Evolutionary conservation across 371 early-diverging fungal genomes (phyloP), one percentile per base, ranked within the genome.

Genomic region (Massospora cicadina): DNA sequence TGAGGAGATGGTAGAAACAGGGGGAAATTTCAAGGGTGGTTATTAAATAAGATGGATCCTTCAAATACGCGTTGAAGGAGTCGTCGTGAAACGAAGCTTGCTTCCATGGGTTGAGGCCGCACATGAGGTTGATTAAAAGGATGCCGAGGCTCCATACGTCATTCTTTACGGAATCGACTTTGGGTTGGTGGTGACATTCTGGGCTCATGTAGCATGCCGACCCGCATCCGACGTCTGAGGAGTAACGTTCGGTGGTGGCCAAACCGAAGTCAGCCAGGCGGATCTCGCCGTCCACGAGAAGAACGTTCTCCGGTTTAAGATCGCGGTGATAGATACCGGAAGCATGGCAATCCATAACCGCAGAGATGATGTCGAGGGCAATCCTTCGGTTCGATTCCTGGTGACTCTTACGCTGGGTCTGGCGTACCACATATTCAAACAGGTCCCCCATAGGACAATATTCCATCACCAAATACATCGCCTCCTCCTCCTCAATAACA

Each of bases 181-280:
- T 32, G 25, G 65, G 27, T n/a, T 3, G 1, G 7, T 5, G 26
- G 33, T 10, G 1, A 25, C 31, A 26, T 27, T 64, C 26, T 65
- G 95, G 97, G 7, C 91, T 89, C 79, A 92, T 89, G 71, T 96
- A 96, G 71, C 89, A 87, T 0, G 89, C 86, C 17, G 87, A 85
- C 3, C 97, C 97, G 71, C 92, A 90, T 1, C 95, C 93, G 65
- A 87, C 83, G 61, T 94, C 93, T 10, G 69, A 81, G 17, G 89
- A 88, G 67, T 74, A 73, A 0, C 66, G 63, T 24, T 89, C 82
- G 3, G 81, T 80, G 0, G 95, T 94, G 1, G 93, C 85, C 10
- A 98, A 80, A 0, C 96, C 96, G 79, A 95, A 97, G 71, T 95
- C 96, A 23, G 91, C 85, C 24, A 97, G 77, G 71, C 93, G 91